phyloP scores from a whole-genome alignment of 2,329 filamentous ascomycete genomes.

The Pseudogymnoascus sp. region DNA sequence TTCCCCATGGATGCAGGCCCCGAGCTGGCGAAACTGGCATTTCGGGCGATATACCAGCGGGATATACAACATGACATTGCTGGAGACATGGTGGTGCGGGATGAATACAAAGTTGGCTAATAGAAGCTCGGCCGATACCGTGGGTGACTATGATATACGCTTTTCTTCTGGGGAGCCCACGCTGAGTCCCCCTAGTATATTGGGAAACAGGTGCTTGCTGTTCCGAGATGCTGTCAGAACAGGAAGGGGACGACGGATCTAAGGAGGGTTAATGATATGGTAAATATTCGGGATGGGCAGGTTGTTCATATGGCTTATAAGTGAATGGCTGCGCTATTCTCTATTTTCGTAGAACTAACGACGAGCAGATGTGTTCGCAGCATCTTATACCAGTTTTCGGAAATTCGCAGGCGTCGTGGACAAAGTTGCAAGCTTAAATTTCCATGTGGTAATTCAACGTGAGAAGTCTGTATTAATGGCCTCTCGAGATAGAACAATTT shows the following conservation, averaged over 20 bases:
- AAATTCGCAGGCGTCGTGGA: no score
- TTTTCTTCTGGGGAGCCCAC: no score
- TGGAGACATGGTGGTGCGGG: no score
- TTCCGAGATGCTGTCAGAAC: constrained; percentile 36
- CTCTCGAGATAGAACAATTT: neutral
- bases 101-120: no score
- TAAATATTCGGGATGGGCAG: constrained; percentile 16
- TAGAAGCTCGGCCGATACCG: no score
- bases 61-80: no score
- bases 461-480: neutral
- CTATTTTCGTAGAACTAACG: neutral
- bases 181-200: constrained; percentile 24
- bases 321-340: neutral
- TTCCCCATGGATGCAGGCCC: no score
- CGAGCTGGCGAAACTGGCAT: no score
- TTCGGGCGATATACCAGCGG: no score
- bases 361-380: neutral
- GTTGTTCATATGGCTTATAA: constrained; percentile 1
- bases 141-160: no score
- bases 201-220: constrained; percentile 34
- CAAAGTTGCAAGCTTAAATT: no score
- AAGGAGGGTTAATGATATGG: constrained; percentile 28
- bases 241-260: constrained; percentile 32
- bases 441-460: neutral
- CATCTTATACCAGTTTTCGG: no score